Base-by-base conservation (phyloP, 2,329 filamentous ascomycete species). In the Neonectria magnoliae region DNA sequence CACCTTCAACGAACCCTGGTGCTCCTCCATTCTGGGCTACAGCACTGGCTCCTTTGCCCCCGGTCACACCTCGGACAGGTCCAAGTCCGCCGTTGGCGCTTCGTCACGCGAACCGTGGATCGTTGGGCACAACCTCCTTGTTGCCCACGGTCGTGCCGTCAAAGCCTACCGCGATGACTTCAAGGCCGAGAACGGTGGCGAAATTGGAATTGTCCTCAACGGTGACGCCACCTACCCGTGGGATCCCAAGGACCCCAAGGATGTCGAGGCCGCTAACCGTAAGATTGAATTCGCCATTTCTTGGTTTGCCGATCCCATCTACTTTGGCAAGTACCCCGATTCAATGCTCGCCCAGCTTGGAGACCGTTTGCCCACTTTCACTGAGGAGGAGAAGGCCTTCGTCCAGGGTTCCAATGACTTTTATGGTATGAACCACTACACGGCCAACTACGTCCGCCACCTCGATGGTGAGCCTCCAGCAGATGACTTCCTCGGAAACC, bases 361-460 rank as follows among this genome's bases (percentile, higher is more conserved):
- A 60, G 85, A 90, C 76, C 88, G 93, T 14, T 85, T 97, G 52
- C 93, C 93, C 5, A 82, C 84, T 48, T 96, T 92, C 78, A 93
- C 91, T 0, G 79, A 85, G 0, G 91, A 93, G 70, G 93, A 97
- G 76, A 79, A 83, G 25, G 87, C 87, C 2, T 83, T 96, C n/a
- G 89, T 97, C 50, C 85, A 91, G 74, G 93, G 92, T n/a, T 93
- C 90, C 76, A 96, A 96, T 78, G 93, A 97, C 83, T 97, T 97
- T 81, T 97, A 97, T 79, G 93, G 93, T 78, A 95, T 95, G 92
- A 97, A 97, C 84, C 91, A 94, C 84, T 97, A 97, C 84, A 94
- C 92, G 55, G 91, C 93, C 75, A 93, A 96, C 84, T 97, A 92
- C 81, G 90, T 97, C 81, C 90, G 89, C 78, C 90, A 94, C 81